Conservation (phyloP, 805 yeast genomes). For the Spathaspora girioi region DNA sequence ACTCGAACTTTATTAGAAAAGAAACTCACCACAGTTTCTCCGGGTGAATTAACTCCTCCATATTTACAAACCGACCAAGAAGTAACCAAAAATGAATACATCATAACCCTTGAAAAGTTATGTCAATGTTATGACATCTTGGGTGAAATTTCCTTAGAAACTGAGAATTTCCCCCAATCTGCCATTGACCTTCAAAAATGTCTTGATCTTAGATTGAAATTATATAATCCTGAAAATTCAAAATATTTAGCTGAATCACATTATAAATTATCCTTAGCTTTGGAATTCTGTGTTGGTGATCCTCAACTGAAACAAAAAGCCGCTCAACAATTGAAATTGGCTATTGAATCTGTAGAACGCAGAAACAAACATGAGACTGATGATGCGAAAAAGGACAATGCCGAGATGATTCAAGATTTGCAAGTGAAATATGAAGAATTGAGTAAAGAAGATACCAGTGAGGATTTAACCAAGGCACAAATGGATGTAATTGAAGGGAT, state of each 20-base stretch:
- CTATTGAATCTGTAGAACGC: conserved; percentile 41
- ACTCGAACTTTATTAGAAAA: conserved; percentile 65
- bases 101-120: conserved; percentile 46
- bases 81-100: conserved; percentile 28
- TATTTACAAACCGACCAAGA: conserved; percentile 27
- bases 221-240: conserved; percentile 48
- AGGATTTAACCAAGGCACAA: conserved; percentile 47
- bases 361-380: conserved; percentile 40
- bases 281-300: conserved; percentile 64
- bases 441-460: conserved; percentile 47
- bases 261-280: conserved; percentile 75
- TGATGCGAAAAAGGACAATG: conserved; percentile 40
- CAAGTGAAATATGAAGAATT: conserved; percentile 54
- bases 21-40: conserved; percentile 11
- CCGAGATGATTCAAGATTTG: conserved; percentile 52
- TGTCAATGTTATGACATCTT: conserved; percentile 74
- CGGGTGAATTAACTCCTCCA: conserved; percentile 18
- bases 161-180: conserved; percentile 83
- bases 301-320: conserved; percentile 46
- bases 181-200: conserved; percentile 62
- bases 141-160: conserved; percentile 88
- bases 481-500: conserved; percentile 54
- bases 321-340: conserved; percentile 49
- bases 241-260: conserved; percentile 72
- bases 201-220: conserved; percentile 48